Evolutionary conservation across 331 rosid species (phyloP), one percentile per base, ranked within the genome.

Genomic region (Acacia concinna): DNA sequence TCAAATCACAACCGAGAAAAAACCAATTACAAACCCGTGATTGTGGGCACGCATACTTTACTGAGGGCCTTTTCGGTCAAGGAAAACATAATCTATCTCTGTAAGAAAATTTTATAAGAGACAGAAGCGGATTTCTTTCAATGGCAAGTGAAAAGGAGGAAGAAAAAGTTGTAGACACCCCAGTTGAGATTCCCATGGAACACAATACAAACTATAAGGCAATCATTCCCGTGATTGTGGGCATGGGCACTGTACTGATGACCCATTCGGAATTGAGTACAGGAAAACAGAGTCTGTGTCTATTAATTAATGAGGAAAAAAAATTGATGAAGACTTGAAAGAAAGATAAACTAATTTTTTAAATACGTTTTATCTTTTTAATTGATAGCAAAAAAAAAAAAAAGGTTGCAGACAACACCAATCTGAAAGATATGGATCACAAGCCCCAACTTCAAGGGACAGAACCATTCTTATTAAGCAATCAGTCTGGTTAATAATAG

Each of bases 181-280:
- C 25, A 49, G n/a, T 49, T 1, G 21, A 6, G 5, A 18, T 5
- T 6, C 8, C 57, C 28, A 52, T 8, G 28, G 60, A n/a, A n/a
- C 60, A 8, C 13, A 21, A 2, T 21, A 51, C 57, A 51, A 51
- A 6, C 57, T 1, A 49, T 49, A 20, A 20, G 25, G 12, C 25
- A 20, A 27, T 57, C 1, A 10, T 7, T 25, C 74, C 75, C 81
- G 47, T 68, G 77, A 81, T 59, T 76, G 83, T 47, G 40, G 70
- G 80, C 60, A 54, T 44, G 35, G 62, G 72, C 21, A 46, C 43
- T 37, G 21, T 25, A 27, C 63, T 56, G 63, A 23, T 3, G 31
- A 21, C 63, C 13, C 2, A 21, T 23, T 23, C 6, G 63, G 28
- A n/a, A 12, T 52, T 8, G 27, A 3, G 18, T n/a, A 52, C 28